Evolutionary conservation across 2,329 filamentous ascomycete genomes (phyloP), one percentile per base, ranked within the genome.

Genomic region (Aspergillus alliaceus): DNA sequence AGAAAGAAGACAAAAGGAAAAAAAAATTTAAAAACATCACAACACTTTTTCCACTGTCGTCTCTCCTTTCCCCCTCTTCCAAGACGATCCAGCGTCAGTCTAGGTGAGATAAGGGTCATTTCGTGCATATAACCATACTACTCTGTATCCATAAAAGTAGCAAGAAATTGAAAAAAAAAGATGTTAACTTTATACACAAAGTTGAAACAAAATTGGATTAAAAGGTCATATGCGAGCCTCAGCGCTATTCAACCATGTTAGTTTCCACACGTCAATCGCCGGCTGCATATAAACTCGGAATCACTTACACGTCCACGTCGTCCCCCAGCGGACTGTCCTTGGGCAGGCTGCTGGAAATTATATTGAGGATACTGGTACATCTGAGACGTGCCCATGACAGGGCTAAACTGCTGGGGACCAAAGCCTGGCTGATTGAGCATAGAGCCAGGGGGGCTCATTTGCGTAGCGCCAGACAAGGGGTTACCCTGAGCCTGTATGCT

Each of bases 291-390:
- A 51, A 20, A 46, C 52, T 40, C 9, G 34, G 59, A 60, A 61
- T 57, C 59, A 73, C 80, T 81, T 74, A 83, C 80, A 66, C 82
- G 76, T 75, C 82, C 83, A 68, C 82, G 79, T 66, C 82, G 79
- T 57, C 79, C 79, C 62, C 79, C 80, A 60, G 71, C 67, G 57
- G 75, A 69, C 64, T 80, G 78, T 61, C 76, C 72, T 65, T 75
- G 74, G 53, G 75, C 68, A 47, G 73, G 66, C 62, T 79, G 77
- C 65, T 79, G 77, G 50, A 72, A 66, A 61, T 79, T 79, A 67
- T 78, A 79, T 60, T 81, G 80, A 64, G 79, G 77, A 68, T 84
- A 84, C 55, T 80, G 79, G 69, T 84, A 84, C 73, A 80, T 75
- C 65, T 77, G 75, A 47, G 70, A 67, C 22, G 69, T 66, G 49